Percentiles rank a stretch among this genome's conserved stretches.
phyloP scores from a whole-genome alignment of 2,329 filamentous ascomycete genomes.

The Aspergillaceae sp. region DNA sequence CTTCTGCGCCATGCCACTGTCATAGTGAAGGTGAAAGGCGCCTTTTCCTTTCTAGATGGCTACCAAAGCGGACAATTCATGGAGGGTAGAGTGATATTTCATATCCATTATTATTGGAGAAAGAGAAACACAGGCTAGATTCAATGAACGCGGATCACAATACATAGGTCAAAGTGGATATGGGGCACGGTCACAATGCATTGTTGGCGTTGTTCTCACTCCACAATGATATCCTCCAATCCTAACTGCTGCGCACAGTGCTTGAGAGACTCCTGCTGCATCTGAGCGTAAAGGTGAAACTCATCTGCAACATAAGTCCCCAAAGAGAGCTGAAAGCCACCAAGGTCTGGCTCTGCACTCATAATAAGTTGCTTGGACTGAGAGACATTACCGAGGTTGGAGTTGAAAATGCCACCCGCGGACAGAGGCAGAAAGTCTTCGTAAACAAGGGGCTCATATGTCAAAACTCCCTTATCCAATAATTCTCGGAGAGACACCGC shows the following conservation, averaged over 20 bases:
- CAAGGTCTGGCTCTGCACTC: conserved; percentile 17
- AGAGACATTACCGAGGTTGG: conserved; percentile 28
- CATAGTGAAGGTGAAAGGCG: too few relatives aligned
- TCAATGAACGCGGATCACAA: too few relatives aligned
- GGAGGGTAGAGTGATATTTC: too few relatives aligned
- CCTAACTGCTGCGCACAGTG: conserved; percentile 13
- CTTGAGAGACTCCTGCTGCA: conserved; percentile 17
- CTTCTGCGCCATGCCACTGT: too few relatives aligned
- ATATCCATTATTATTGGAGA: too few relatives aligned
- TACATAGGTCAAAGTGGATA: too few relatives aligned
- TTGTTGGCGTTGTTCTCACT: not conserved
- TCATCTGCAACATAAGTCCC: conserved; percentile 16
- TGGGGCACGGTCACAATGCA: too few relatives aligned
- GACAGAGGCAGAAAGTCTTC: conserved; percentile 49
- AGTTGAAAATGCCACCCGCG: conserved; percentile 46
- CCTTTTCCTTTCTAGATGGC: too few relatives aligned
- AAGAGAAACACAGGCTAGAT: too few relatives aligned
- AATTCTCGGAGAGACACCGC: conserved; percentile 8
- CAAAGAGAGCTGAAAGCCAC: conserved; percentile 18
- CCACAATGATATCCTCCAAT: not conserved
- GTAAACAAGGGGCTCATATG: conserved; percentile 41
- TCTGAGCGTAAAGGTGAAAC: conserved; percentile 19
- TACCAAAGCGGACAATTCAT: too few relatives aligned
- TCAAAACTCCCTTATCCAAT: conserved; percentile 24
- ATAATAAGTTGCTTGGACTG: conserved; percentile 16